phyloP scores from a whole-genome alignment of 2,329 filamentous ascomycete species.

The Fragosphaeria purpurea region DNA sequence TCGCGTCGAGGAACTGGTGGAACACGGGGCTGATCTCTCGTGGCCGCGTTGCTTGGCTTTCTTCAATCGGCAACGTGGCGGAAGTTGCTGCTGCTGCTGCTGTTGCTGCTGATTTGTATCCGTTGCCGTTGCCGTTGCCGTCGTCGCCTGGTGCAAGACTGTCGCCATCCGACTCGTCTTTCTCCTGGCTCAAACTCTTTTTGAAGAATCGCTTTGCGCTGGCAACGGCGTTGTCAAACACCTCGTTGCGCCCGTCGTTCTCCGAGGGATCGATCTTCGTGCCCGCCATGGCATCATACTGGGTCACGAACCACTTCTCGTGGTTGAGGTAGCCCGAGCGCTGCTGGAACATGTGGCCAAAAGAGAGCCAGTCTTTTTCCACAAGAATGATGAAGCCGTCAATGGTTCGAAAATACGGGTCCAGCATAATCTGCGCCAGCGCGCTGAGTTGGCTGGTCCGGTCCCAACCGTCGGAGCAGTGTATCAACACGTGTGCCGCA shows the following conservation, averaged over 20 bases:
- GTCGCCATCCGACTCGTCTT: constrained; percentile 51
- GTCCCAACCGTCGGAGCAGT: constrained; percentile 98
- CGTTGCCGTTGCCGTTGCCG: constrained; percentile 25
- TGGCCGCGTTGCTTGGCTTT: constrained; percentile 63
- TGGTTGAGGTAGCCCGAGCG: constrained; percentile 80
- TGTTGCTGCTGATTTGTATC: constrained; percentile 7
- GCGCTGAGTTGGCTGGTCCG: constrained; percentile 91
- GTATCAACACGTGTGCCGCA: constrained; percentile 90
- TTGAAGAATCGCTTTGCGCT: constrained; percentile 88
- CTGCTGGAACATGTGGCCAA: constrained; percentile 94
- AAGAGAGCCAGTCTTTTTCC: constrained; percentile 96
- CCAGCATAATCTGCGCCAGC: constrained; percentile 82
- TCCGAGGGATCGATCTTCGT: constrained; percentile 52
- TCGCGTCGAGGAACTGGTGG: constrained; percentile 92
- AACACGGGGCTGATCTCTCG: constrained; percentile 94
- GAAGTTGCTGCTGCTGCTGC: constrained; percentile 8
- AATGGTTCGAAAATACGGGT: constrained; percentile 89
- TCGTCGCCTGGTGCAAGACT: constrained; percentile 39
- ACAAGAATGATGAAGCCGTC: constrained; percentile 90
- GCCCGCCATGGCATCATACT: constrained; percentile 67
- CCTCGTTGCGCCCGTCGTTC: constrained; percentile 55
- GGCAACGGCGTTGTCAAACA: constrained; percentile 74
- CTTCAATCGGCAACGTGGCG: constrained; percentile 22
- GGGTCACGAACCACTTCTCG: constrained; percentile 87
- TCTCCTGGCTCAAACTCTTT: constrained; percentile 55